These are phyloP conservation scores for Tirmania nivea DNA, from an alignment of 495 filamentous ascomycete genomes.

Conservation along the genomic window DNA sequence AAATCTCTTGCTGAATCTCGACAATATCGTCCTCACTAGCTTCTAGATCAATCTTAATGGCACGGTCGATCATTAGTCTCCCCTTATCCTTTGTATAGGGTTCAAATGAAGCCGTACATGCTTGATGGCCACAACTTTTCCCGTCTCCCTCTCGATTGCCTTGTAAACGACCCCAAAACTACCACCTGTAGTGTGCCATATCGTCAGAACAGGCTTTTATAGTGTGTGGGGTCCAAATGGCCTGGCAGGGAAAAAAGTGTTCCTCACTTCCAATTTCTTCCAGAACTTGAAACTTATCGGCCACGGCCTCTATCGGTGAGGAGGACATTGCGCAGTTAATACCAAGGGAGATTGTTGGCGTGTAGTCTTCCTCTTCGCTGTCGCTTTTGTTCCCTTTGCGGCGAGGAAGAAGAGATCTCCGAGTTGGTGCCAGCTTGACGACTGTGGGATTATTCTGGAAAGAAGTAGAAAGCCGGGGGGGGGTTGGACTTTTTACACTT, in stretches of 20 bases:
- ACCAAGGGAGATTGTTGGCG: background rate
- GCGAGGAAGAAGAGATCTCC: background rate
- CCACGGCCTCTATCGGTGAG: slow-evolving; percentile 6
- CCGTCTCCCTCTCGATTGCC: slow-evolving; percentile 25
- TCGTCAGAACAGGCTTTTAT: background rate
- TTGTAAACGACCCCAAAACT: slow-evolving; percentile 95
- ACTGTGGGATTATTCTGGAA: background rate
- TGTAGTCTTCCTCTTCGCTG: background rate
- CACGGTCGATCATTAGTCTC: slow-evolving; percentile 32
- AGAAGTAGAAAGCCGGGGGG: no score
- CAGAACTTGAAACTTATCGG: slow-evolving; percentile 17
- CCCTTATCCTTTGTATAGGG: slow-evolving; percentile 11
- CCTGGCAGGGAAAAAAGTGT: background rate
- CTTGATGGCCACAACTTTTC: slow-evolving; percentile 18
- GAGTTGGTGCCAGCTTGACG: background rate
- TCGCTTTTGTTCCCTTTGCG: background rate
- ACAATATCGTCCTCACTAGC: slow-evolving; percentile 96
- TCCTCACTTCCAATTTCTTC: slow-evolving; percentile 18
- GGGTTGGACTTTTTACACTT: no score
- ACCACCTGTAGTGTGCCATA: slow-evolving; percentile 33
- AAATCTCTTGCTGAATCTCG: slow-evolving; percentile 96
- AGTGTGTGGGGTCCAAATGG: background rate
- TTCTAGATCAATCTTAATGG: slow-evolving; percentile 71
- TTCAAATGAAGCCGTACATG: slow-evolving; percentile 27
- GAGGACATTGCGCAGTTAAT: background rate